phyloP scores from a whole-genome alignment of 1,139 yeast species.

The Nakaseomyces kungkrabaensis region DNA sequence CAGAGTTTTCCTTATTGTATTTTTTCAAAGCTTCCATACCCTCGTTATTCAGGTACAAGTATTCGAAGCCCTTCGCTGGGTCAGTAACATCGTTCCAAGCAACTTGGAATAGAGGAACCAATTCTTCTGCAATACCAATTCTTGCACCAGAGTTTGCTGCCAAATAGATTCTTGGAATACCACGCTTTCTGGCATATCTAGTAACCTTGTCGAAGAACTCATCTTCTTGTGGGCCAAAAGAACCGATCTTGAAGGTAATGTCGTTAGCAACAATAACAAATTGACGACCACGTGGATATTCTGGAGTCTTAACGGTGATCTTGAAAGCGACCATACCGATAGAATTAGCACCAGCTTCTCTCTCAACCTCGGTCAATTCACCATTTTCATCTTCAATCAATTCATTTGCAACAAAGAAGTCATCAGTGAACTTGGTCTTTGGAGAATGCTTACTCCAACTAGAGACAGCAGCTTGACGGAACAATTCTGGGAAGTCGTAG shows the following conservation, averaged over 20 bases:
- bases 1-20: conserved; percentile 49
- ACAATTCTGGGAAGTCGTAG: conserved; percentile 96
- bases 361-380: conserved; percentile 72
- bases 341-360: conserved; percentile 93
- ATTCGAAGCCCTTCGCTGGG: conserved; percentile 81
- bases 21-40: conserved; percentile 52
- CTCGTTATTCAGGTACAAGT: conserved; percentile 70
- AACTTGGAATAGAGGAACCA: conserved; percentile 79
- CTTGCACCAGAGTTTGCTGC: conserved; percentile 99
- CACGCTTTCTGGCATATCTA: conserved; percentile 77
- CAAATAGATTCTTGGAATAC: conserved; percentile 88
- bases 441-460: conserved; percentile 70
- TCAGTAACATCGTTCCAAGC: conserved; percentile 77
- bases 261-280: conserved; percentile 90
- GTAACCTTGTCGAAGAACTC: conserved; percentile 84
- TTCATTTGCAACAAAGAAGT: conserved; percentile 68
- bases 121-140: conserved; percentile 94
- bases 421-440: conserved; percentile 56
- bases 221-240: conserved; percentile 98
- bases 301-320: conserved; percentile 86
- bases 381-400: conserved; percentile 75
- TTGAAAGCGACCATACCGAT: conserved; percentile 98
- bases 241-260: conserved; percentile 94
- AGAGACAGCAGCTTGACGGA: conserved; percentile 82
- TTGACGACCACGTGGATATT: conserved; percentile 93